Evolutionary conservation across 805 yeast species (phyloP).

Genomic region (Yarrowia porcina): DNA sequence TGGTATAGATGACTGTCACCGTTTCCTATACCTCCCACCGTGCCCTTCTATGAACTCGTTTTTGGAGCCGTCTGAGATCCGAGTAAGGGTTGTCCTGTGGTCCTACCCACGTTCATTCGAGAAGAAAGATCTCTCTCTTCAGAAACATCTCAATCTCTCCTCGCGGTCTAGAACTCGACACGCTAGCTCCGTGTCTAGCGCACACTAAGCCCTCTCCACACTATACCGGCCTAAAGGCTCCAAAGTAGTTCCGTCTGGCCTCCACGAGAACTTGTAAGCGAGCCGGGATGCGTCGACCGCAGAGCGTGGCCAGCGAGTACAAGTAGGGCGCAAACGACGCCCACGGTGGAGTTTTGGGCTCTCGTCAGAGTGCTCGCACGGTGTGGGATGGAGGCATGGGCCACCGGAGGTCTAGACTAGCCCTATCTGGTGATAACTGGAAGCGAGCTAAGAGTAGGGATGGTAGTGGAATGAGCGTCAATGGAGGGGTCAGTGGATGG

Average conservation of each 20-base stretch:
- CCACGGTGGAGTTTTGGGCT: not conserved
- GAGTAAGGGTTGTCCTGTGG: too few species aligned
- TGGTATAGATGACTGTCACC: too few species aligned
- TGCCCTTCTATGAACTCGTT: too few species aligned
- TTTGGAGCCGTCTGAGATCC: too few species aligned
- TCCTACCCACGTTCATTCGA: too few species aligned
- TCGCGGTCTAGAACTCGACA: conserved; percentile 5
- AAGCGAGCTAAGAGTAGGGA: not conserved
- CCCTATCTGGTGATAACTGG: not conserved
- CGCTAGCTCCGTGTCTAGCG: not conserved
- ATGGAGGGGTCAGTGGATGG: too few species aligned
- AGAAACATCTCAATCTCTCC: too few species aligned
- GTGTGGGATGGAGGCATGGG: too few species aligned
- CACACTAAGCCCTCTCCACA: conserved; percentile 14
- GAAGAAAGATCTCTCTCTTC: too few species aligned
- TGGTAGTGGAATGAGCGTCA: too few species aligned
- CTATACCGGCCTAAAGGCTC: not conserved
- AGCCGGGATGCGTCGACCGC: not conserved
- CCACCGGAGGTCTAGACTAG: not conserved
- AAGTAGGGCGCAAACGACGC: not conserved
- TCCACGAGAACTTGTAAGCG: conserved; percentile 11
- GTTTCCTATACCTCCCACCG: too few species aligned
- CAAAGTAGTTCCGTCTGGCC: not conserved
- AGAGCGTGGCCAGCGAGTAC: not conserved
- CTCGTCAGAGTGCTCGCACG: not conserved